A percentile compares a stretch with the other conserved stretches of the same genome.
These are phyloP conservation scores for Suhomyces canberraensis DNA, from an alignment of 805 yeast species.

Conservation along the genomic window DNA sequence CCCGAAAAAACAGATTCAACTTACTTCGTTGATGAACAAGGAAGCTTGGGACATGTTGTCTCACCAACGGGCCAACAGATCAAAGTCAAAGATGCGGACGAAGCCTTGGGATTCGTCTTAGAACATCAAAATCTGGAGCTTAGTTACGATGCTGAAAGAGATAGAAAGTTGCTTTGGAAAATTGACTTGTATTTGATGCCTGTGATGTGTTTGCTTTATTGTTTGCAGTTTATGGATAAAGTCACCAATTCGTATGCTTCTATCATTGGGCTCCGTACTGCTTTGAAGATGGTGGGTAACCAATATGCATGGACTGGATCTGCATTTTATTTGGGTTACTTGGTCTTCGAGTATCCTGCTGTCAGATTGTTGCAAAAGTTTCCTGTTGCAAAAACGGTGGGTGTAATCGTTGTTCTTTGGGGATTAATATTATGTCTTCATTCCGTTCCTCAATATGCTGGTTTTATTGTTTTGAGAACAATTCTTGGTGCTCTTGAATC, in stretches of 20 bases:
- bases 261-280: conserved; percentile 48
- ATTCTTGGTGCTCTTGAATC: conserved; percentile 40
- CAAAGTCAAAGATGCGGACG: conserved; percentile 40
- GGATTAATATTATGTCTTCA: conserved; percentile 55
- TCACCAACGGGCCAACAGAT: conserved; percentile 17
- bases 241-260: conserved; percentile 50
- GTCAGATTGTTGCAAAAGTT: conserved; percentile 48
- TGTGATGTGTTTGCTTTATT: conserved; percentile 45
- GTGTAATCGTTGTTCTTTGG: conserved; percentile 55
- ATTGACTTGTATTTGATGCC: conserved; percentile 52
- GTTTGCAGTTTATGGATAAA: conserved; percentile 61
- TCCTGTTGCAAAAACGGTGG: conserved; percentile 52
- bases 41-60: too few relatives aligned
- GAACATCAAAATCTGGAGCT: conserved; percentile 15
- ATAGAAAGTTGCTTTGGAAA: conserved; percentile 42
- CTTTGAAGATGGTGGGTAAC: conserved; percentile 42
- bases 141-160: conserved; percentile 25
- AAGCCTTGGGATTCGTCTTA: conserved; percentile 42
- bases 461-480: conserved; percentile 36
- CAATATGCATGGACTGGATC: conserved; percentile 44
- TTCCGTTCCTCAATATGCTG: conserved; percentile 45
- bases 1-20: background rate
- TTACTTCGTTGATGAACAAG: background rate
- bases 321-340: conserved; percentile 53
- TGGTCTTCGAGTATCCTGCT: conserved; percentile 53